Percentiles rank a stretch among this genome's conserved stretches.
These are phyloP conservation scores for Venturia pyrina DNA, from an alignment of 2,329 filamentous ascomycete genomes.

Conservation along the genomic window DNA sequence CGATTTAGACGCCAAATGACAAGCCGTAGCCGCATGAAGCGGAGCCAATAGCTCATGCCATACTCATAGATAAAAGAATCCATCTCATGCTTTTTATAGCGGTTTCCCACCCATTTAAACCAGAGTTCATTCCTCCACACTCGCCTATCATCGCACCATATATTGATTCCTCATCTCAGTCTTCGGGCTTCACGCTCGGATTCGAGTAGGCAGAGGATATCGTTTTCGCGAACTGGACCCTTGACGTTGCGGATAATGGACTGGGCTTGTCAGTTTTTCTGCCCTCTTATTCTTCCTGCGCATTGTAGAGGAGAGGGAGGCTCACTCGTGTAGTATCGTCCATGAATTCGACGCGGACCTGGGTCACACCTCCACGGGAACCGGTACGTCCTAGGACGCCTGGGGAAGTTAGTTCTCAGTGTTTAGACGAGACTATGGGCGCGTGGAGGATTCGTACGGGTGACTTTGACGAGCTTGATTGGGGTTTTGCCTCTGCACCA, in stretches of 20 bases:
- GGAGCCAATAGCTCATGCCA: background rate
- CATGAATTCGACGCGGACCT: conserved; percentile 51
- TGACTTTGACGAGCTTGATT: conserved; percentile 38
- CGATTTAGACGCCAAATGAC: background rate
- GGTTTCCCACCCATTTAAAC: background rate
- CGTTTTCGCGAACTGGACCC: conserved; percentile 66
- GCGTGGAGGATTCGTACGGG: background rate
- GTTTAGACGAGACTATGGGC: conserved; percentile 90
- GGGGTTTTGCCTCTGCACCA: conserved; percentile 60
- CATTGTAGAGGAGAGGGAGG: background rate
- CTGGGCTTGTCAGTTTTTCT: background rate
- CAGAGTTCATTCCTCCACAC: background rate
- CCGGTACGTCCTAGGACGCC: conserved; percentile 42
- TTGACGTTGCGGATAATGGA: conserved; percentile 99
- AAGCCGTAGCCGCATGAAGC: background rate
- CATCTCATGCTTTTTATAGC: background rate
- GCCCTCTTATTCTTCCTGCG: background rate
- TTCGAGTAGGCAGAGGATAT: conserved; percentile 99
- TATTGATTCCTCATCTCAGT: conserved; percentile 63
- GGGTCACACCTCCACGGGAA: conserved; percentile 99
- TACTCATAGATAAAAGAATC: background rate
- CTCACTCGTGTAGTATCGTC: conserved; percentile 15
- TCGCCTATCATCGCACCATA: background rate
- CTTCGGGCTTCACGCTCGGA: conserved; percentile 98
- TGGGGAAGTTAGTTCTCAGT: conserved; percentile 46